Conservation (phyloP, 768 basidiomycete species). For the Xerocomellus intermedius region DNA sequence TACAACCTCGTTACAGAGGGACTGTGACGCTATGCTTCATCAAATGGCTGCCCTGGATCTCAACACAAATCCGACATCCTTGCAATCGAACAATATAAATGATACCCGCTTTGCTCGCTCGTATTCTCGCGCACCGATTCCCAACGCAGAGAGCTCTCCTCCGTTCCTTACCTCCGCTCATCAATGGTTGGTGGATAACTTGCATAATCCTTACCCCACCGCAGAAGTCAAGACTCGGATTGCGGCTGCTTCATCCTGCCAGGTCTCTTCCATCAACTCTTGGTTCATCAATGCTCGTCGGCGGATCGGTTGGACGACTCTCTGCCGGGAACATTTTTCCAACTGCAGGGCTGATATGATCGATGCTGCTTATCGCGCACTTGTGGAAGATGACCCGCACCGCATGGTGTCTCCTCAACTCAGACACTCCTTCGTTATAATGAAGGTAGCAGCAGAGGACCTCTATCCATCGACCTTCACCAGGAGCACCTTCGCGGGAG, state of each 20-base stretch:
- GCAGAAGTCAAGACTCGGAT: slow-evolving; percentile 22
- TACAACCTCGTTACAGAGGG: not conserved
- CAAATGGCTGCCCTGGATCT: not conserved
- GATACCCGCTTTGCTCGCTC: too few species aligned
- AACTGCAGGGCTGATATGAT: slow-evolving; percentile 27
- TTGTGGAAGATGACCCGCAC: slow-evolving; percentile 23
- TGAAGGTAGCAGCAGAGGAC: slow-evolving; percentile 32
- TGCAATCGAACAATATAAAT: not conserved
- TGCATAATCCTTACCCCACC: slow-evolving; percentile 54
- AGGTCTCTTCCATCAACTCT: slow-evolving; percentile 34
- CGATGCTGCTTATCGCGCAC: slow-evolving; percentile 28
- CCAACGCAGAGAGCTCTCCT: not conserved
- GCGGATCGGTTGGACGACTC: slow-evolving; percentile 51
- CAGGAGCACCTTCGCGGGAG: slow-evolving; percentile 29
- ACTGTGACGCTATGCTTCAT: slow-evolving; percentile 8
- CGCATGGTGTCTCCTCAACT: slow-evolving; percentile 14
- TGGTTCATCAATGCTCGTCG: slow-evolving; percentile 52
- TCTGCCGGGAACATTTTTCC: slow-evolving; percentile 33
- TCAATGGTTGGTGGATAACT: slow-evolving; percentile 44
- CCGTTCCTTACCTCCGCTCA: slow-evolving; percentile 17
- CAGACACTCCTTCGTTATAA: slow-evolving; percentile 25
- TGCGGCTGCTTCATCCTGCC: slow-evolving; percentile 18
- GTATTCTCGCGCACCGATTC: not conserved
- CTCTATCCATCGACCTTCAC: slow-evolving; percentile 30
- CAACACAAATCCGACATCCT: not conserved